phyloP scores from a whole-genome alignment of 352 stramenopile genomes.

The Phytopythium ostracodes region DNA sequence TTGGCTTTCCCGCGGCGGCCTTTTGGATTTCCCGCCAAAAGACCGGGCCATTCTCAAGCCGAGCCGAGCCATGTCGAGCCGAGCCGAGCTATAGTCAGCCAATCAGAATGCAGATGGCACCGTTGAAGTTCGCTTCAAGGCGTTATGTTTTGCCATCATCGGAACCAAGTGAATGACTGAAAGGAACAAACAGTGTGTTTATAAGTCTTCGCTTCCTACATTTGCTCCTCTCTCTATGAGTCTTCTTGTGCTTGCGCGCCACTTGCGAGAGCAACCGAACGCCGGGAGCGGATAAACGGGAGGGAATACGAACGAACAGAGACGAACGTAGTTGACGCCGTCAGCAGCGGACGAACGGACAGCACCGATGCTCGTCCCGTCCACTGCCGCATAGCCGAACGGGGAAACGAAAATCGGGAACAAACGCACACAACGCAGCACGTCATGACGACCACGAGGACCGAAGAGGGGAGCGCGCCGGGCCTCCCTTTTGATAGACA shows the following conservation, averaged over 20 bases:
- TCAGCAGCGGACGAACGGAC: background rate
- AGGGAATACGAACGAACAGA: background rate
- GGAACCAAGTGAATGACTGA: no score
- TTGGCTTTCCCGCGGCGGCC: background rate
- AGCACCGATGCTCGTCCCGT: no score
- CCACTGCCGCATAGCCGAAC: background rate
- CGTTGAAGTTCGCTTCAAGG: background rate
- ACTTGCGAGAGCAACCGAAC: background rate
- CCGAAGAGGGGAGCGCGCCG: background rate
- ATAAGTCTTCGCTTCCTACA: conserved; percentile 3
- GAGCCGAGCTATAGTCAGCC: background rate
- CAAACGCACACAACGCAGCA: conserved; percentile 3
- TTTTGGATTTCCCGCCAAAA: conserved; percentile 2
- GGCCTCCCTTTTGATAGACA: background rate
- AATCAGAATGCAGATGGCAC: background rate
- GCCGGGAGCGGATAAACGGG: background rate
- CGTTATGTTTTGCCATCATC: background rate
- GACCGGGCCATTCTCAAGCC: background rate
- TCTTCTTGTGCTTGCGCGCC: background rate
- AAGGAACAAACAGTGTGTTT: background rate
- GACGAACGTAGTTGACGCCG: background rate
- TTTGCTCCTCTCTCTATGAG: background rate
- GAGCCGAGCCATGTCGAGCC: background rate
- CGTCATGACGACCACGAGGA: background rate
- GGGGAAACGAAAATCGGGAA: background rate